Percentiles rank a stretch among this genome's conserved stretches.
Conservation (phyloP, 257 asterid species). For the Catharanthus roseus region DNA sequence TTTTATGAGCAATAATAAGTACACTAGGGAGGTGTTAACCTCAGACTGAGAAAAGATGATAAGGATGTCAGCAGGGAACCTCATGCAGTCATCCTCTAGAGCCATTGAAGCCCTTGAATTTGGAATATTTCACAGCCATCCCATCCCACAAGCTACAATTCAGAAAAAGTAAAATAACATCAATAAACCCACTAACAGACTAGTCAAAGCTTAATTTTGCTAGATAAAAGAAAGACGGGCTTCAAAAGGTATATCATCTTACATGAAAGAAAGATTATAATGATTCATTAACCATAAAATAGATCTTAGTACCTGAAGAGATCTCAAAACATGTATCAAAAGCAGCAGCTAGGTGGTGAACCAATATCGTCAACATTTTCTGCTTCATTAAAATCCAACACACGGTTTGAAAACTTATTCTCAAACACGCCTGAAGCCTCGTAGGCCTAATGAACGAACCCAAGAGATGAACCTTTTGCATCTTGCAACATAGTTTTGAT, state of each 20-base stretch:
- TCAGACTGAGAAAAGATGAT: not conserved
- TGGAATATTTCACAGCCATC: not conserved
- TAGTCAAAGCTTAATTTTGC: not conserved
- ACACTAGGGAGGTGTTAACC: not conserved
- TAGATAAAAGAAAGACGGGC: not conserved
- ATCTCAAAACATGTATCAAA: not conserved
- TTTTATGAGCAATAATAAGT: not conserved
- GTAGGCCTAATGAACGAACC: not conserved
- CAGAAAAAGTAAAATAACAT: not conserved
- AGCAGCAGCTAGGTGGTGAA: slow-evolving; percentile 2
- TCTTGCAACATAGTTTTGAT: not conserved
- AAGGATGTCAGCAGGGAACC: slow-evolving; percentile 2
- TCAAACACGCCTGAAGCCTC: slow-evolving; percentile 7
- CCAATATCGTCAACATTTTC: not conserved
- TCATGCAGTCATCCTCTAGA: slow-evolving; percentile 6
- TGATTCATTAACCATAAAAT: not conserved
- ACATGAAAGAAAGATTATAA: not conserved
- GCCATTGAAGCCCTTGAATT: not conserved
- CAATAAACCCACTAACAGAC: too few relatives aligned
- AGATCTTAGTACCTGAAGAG: slow-evolving; percentile 16
- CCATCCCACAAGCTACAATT: slow-evolving; percentile 3
- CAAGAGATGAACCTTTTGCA: not conserved
- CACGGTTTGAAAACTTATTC: not conserved
- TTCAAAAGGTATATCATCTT: not conserved
- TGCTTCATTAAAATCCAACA: not conserved